Evolutionary conservation across 768 basidiomycete genomes (phyloP).

Genomic region (Leccinellum rugosiceps): DNA sequence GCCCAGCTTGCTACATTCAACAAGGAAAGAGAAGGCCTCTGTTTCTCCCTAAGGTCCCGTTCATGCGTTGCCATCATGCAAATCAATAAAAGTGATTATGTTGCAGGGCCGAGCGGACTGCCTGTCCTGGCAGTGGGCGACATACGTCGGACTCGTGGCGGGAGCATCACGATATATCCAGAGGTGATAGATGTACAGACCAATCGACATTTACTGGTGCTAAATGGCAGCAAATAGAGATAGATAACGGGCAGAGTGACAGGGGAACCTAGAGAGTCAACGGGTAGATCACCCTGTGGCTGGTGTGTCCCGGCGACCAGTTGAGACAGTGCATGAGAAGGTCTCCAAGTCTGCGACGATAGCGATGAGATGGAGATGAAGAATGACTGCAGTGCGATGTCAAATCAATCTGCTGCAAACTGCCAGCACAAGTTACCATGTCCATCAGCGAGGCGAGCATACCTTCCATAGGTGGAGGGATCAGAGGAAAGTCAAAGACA

Average conservation of each 20-base stretch:
- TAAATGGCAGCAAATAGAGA: constrained; percentile 18
- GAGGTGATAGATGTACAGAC: too few species aligned
- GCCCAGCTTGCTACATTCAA: too few species aligned
- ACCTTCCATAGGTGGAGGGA: background rate
- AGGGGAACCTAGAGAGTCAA: background rate
- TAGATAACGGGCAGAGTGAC: background rate
- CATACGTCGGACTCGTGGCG: too few species aligned
- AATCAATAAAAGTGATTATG: too few species aligned
- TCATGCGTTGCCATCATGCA: too few species aligned
- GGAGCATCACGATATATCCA: too few species aligned
- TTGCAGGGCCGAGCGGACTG: too few species aligned
- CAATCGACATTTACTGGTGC: constrained; percentile 19
- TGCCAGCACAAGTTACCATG: background rate
- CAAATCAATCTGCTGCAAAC: constrained; percentile 10
- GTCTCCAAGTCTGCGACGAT: background rate
- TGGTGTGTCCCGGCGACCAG: background rate
- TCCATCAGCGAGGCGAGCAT: constrained; percentile 3
- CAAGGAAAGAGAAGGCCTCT: too few species aligned
- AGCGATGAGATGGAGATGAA: constrained; percentile 2
- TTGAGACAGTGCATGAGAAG: background rate
- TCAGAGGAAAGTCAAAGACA: constrained; percentile 1
- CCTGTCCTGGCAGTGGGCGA: too few species aligned
- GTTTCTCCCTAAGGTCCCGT: too few species aligned
- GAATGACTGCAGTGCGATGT: background rate
- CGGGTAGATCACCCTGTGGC: background rate